Evolutionary conservation across 176 grass and related monocot genomes (phyloP), one percentile per base, ranked within the genome.

Genomic region (Canna indica): DNA sequence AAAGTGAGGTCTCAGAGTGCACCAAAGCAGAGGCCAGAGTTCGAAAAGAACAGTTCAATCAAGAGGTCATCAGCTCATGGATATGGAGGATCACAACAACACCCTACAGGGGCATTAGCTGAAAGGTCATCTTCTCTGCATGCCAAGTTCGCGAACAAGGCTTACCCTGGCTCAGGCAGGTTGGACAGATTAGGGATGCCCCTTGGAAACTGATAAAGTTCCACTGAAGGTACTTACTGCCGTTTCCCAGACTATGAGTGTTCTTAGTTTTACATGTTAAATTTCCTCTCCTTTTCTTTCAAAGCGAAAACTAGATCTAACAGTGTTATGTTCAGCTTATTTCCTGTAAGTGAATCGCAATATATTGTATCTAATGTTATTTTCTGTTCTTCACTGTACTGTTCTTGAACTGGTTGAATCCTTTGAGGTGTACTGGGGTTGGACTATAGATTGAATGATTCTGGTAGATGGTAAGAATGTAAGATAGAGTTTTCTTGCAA

Each of bases 1-100:
- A 99, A 93, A 82, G 79, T 82, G 24, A 77, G 94, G 3, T 99
- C 94, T 12, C 89, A 99, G 46, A 99, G 94, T 47, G 90, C 89
- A 52, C 94, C 94, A 27, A 99, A 75, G 78, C 84, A 82, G 84
- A 60, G 94, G 67, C 86, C 75, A 7, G 83, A 82, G 59, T 73
- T 67, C 63, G 94, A 93, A 0, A 99, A 85, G 62, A 74, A 76
- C 2, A 48, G 81, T 36, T 93, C 80, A 0, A 80, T 78, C 5
- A 88, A 71, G 65, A 83, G 77, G 80, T 58, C 81, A 59, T 75
- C 82, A 41, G 69, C 53, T 45, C 76, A 85, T 7, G 47, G 73
- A 0, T 81, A 72, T 38, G 73, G 47, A n/a, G n/a, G n/a, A n/a
- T n/a, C n/a, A n/a, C n/a, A n/a, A 20, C 39, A 44, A 5, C 73